phyloP scores from a whole-genome alignment of 2,329 filamentous ascomycete genomes.

The Rhytidhysteron rufulum region DNA sequence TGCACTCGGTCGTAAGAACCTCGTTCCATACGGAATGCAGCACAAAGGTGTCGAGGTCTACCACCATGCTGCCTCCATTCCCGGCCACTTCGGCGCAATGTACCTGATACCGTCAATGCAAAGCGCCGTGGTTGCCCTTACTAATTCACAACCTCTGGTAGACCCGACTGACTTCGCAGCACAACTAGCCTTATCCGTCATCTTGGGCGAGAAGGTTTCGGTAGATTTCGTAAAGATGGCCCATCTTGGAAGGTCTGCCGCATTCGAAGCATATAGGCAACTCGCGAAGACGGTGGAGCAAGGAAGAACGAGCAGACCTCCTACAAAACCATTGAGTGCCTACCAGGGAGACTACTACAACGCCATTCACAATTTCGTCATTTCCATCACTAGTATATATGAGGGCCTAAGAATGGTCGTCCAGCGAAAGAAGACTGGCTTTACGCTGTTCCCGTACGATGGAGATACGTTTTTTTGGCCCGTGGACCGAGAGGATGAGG shows the following conservation, averaged over 20 bases:
- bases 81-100: slow-evolving; percentile 5
- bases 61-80: slow-evolving; percentile 7
- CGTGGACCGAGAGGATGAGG: slow-evolving; percentile 7
- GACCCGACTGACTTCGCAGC: slow-evolving; percentile 11
- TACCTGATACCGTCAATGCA: slow-evolving; percentile 9
- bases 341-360: slow-evolving; percentile 8
- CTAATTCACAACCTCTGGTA: slow-evolving; percentile 10
- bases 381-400: background rate
- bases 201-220: slow-evolving; percentile 3
- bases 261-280: slow-evolving; percentile 1
- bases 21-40: slow-evolving; percentile 4
- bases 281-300: background rate
- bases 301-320: slow-evolving; percentile 3
- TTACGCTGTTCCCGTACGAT: slow-evolving; percentile 5
- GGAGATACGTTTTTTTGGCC: slow-evolving; percentile 11
- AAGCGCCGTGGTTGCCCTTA: slow-evolving; percentile 10
- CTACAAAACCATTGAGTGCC: slow-evolving; percentile 1
- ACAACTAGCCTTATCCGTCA: slow-evolving; percentile 7
- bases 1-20: background rate
- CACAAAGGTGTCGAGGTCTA: slow-evolving; percentile 4
- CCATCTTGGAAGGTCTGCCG: background rate
- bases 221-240: background rate
- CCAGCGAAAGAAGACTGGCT: background rate
- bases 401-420: background rate
- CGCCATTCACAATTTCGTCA: slow-evolving; percentile 1